Evolutionary conservation across 2,329 filamentous ascomycete species (phyloP).

Genomic region (Colletotrichum lupini): DNA sequence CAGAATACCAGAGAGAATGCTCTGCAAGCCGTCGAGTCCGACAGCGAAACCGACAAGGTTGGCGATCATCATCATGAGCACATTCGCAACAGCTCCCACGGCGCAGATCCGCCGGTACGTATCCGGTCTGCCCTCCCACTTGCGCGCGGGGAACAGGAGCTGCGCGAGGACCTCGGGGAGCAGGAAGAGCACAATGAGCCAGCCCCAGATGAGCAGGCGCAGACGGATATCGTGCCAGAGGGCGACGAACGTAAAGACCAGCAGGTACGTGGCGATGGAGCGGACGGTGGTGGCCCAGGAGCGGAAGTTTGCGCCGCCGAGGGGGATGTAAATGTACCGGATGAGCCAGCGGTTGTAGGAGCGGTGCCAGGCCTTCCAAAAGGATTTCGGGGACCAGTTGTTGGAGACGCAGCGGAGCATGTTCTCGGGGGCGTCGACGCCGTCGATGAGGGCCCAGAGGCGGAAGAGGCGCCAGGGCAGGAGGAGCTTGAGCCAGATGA

Average conservation of each 20-base stretch:
- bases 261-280: slow-evolving; percentile 79
- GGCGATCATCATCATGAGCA: slow-evolving; percentile 95
- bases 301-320: slow-evolving; percentile 76
- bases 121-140: slow-evolving; percentile 77
- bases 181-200: slow-evolving; percentile 95
- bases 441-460: slow-evolving; percentile 92
- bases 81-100: slow-evolving; percentile 82
- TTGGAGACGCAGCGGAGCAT: slow-evolving; percentile 97
- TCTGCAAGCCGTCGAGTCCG: slow-evolving; percentile 86
- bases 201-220: slow-evolving; percentile 92
- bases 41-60: slow-evolving; percentile 97
- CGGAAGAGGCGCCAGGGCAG: slow-evolving; percentile 99
- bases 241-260: slow-evolving; percentile 96
- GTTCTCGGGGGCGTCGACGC: slow-evolving; percentile 95
- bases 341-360: slow-evolving; percentile 95
- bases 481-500: slow-evolving; percentile 97
- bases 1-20: slow-evolving; percentile 79
- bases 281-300: slow-evolving; percentile 59
- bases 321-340: slow-evolving; percentile 91
- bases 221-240: slow-evolving; percentile 98
- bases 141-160: slow-evolving; percentile 76
- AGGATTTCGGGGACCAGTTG: slow-evolving; percentile 90
- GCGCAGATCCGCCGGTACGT: slow-evolving; percentile 84
- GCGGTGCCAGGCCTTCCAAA: slow-evolving; percentile 97
- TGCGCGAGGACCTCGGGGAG: slow-evolving; percentile 83